Base-by-base conservation (phyloP, 495 filamentous ascomycete species). In the Tuber melanosporum region DNA sequence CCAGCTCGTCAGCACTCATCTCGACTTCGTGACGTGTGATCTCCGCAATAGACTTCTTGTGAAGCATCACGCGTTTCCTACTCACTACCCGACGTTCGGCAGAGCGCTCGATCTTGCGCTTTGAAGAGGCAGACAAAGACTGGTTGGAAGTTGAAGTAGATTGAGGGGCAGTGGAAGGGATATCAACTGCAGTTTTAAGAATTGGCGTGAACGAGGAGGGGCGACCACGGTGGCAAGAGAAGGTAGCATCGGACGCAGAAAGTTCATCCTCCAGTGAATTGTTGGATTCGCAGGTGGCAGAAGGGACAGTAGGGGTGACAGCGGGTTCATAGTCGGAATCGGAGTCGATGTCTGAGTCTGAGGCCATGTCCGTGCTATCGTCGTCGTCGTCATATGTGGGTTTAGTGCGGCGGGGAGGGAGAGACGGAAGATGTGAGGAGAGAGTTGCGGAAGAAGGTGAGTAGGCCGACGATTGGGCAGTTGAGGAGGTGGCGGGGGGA, bases 211-310 rank as follows among this genome's bases (percentile, higher is more conserved):
- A 14, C 14, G 57, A 36, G 26, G 57, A 36, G 26, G 9, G 32
- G 32, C 14, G n/a, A 0, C 10, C 12, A 32, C 57, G 26, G 26
- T 66, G 57, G 1, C 26, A 17, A 36, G 57, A 15, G 57, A 72
- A 77, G 47, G 71, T 44, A 43, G 45, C 36, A 44, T 73, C 43
- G 19, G 32, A 47, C 43, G 19, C 39, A 44, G 44, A 75, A 14
- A 73, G 22, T 41, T 76, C 69, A n/a, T 76, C 74, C 19, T 72
- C 70, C 10, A 39, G 43, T 5, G 41, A 39, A n/a, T 42, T 19
- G 12, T 12, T 36, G 57, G 57, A 0, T 14, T 32, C 10, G 5
- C 26, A 3, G 57, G 1, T 19, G 14, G 9, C 17, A 15, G 57
- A 19, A 66, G 57, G n/a, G 10, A 32, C n/a, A 12, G n/a, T 6